phyloP scores from a whole-genome alignment of 2,329 filamentous ascomycete species.

The Dactylellina drechsleri region DNA sequence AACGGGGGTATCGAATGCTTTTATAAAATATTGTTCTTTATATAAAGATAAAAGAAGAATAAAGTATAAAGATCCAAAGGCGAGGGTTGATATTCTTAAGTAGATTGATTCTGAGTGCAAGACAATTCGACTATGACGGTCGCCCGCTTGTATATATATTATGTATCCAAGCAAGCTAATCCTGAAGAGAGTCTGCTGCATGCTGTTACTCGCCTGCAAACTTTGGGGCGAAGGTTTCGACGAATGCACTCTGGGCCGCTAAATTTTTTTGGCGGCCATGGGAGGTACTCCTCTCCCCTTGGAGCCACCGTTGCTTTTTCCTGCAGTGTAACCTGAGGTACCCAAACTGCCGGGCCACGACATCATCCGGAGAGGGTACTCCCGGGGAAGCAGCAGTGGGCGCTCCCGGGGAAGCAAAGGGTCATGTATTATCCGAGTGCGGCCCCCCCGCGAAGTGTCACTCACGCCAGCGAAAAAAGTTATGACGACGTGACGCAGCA shows the following conservation, averaged over 20 bases:
- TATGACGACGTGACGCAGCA: conserved; percentile 47
- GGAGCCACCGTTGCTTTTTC: conserved; percentile 29
- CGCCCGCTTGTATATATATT: conserved; percentile 52
- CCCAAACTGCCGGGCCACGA: conserved; percentile 38
- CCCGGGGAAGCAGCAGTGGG: conserved; percentile 1
- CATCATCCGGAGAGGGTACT: not conserved
- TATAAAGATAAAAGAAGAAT: conserved; percentile 12
- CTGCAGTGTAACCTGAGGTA: conserved; percentile 33
- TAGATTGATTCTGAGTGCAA: conserved; percentile 33
- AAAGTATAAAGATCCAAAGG: conserved; percentile 40
- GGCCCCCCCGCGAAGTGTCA: conserved; percentile 35
- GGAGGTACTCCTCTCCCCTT: not conserved
- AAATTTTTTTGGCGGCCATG: conserved; percentile 17
- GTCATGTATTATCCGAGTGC: conserved; percentile 14
- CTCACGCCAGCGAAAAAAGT: conserved; percentile 27
- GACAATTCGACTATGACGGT: conserved; percentile 38
- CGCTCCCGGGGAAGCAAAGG: conserved; percentile 12
- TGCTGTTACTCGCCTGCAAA: not conserved
- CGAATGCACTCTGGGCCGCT: conserved; percentile 39
- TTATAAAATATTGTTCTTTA: conserved; percentile 30
- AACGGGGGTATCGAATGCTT: conserved; percentile 44
- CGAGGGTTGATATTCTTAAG: conserved; percentile 49
- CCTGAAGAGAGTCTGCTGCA: conserved; percentile 30
- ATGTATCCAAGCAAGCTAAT: conserved; percentile 32
- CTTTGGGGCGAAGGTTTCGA: conserved; percentile 20